Evolutionary conservation across 2,329 filamentous ascomycete species (phyloP), one percentile per base, ranked within the genome.

Genomic region (Calonectria pauciramosa): DNA sequence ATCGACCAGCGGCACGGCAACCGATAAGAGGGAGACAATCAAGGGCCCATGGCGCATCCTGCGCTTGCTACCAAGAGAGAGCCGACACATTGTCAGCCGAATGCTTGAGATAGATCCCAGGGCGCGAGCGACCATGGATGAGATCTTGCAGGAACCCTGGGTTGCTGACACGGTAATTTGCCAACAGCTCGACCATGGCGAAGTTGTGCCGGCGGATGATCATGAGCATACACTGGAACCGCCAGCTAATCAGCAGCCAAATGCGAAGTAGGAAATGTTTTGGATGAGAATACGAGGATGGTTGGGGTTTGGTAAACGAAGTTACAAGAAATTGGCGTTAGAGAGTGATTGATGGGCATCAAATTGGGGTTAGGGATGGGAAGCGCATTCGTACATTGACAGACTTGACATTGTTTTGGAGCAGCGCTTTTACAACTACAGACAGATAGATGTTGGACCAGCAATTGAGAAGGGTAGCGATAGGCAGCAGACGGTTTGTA

Each of bases 91-190:
- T 76, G 94, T 99, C 70, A 93, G 95, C 56, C 91, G 94, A 72
- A 99, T 99, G 97, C 90, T 99, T 44, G 95, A 97, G 81, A 90
- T 98, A 66, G 92, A 98, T 80, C 95, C 96, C 0, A 94, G 92
- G 82, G 93, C 94, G 78, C 92, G 97, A 71, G 96, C 96, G 3
- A 95, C 91, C 3, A 94, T 99, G 88, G 90, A 93, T 30, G 96
- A 99, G 81, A 94, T 99, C 23, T 86, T 98, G 67, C 91, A 93
- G 28, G 96, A 99, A 82, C 93, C 94, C 20, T 99, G 97, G 97
- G 92, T 99, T n/a, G 91, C 93, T 63, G 93, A 94, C 80, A 95
- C 95, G 38, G 89, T 94, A 26, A 95, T 98, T 52, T 99, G 97
- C 84, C 90, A 93, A 76, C 96, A 98, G 82, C 89, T 94, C 69